Evolutionary conservation across 148 eudicot species (phyloP).

Genomic region (Chenopodium suecicum): DNA sequence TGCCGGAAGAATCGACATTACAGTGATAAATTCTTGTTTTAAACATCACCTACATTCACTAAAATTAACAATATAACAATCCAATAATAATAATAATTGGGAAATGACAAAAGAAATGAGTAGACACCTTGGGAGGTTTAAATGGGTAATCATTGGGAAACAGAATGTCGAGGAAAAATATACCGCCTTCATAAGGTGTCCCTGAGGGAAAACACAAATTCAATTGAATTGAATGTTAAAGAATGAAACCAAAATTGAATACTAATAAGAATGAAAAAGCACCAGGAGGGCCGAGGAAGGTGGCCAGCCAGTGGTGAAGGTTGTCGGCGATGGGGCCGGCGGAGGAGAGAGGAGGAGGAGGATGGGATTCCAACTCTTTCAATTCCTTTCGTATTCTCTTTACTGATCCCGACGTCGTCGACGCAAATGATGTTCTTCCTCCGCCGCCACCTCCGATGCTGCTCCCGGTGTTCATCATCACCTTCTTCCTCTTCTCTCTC

Average conservation of each 20-base stretch:
- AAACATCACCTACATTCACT: slow-evolving; percentile 73
- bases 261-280: too few species aligned
- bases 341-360: slow-evolving; percentile 74
- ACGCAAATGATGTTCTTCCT: slow-evolving; percentile 59
- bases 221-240: too few species aligned
- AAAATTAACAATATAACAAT: slow-evolving; percentile 31
- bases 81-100: background rate
- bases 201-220: slow-evolving; percentile 26
- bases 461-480: slow-evolving; percentile 25
- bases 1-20: slow-evolving; percentile 84
- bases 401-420: slow-evolving; percentile 82
- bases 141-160: slow-evolving; percentile 90
- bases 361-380: slow-evolving; percentile 60
- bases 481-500: background rate
- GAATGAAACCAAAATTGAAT: too few species aligned
- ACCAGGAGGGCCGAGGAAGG: slow-evolving; percentile 84
- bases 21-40: slow-evolving; percentile 91
- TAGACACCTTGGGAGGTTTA: slow-evolving; percentile 70
- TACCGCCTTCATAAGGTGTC: slow-evolving; percentile 88
- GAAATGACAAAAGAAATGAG: too few species aligned
- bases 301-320: slow-evolving; percentile 91
- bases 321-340: slow-evolving; percentile 96
- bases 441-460: slow-evolving; percentile 13
- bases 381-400: slow-evolving; percentile 86
- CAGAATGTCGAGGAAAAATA: slow-evolving; percentile 85